Conservation (phyloP, 768 basidiomycete species). For the Favolaschia claudopus region DNA sequence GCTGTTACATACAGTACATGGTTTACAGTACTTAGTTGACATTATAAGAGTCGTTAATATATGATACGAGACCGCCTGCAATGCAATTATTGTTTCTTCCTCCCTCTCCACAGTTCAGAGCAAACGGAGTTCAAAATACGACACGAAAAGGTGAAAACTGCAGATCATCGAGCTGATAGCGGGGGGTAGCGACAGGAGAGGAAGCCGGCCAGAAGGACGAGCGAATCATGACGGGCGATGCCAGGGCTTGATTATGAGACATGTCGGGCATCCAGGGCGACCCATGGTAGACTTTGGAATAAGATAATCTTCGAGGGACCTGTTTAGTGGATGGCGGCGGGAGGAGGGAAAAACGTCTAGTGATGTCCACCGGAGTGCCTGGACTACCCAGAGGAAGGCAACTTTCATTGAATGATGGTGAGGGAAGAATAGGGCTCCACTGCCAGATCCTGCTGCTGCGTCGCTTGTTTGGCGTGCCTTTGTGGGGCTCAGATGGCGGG, state of each 20-base stretch:
- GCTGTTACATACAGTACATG: too few relatives aligned
- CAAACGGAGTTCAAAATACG: too few relatives aligned
- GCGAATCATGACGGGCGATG: constrained; percentile 25
- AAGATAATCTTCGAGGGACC: constrained; percentile 24
- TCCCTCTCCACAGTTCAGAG: too few relatives aligned
- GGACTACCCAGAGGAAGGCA: constrained; percentile 2
- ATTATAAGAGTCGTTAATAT: background rate
- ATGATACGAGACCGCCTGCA: background rate
- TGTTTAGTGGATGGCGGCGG: constrained; percentile 1
- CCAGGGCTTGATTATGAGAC: constrained; percentile 12
- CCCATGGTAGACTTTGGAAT: constrained; percentile 10
- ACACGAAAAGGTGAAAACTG: constrained; percentile 26
- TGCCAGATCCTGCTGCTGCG: constrained; percentile 11
- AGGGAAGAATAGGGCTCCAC: constrained; percentile 10
- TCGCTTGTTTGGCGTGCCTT: constrained; percentile 17
- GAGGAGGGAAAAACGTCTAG: constrained; percentile 20
- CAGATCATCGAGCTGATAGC: constrained; percentile 21
- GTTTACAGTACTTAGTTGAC: background rate
- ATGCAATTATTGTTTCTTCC: background rate
- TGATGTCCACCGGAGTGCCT: constrained; percentile 18
- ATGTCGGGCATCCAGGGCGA: constrained; percentile 21
- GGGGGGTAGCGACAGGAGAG: constrained; percentile 17
- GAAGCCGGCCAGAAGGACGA: constrained; percentile 11
- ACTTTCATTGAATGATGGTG: constrained; percentile 19
- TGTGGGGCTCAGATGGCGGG: constrained; percentile 10